A percentile compares a stretch with the other conserved stretches of the same genome.
Evolutionary conservation across 345 rosid species (phyloP).

Genomic region (Heritiera littoralis): DNA sequence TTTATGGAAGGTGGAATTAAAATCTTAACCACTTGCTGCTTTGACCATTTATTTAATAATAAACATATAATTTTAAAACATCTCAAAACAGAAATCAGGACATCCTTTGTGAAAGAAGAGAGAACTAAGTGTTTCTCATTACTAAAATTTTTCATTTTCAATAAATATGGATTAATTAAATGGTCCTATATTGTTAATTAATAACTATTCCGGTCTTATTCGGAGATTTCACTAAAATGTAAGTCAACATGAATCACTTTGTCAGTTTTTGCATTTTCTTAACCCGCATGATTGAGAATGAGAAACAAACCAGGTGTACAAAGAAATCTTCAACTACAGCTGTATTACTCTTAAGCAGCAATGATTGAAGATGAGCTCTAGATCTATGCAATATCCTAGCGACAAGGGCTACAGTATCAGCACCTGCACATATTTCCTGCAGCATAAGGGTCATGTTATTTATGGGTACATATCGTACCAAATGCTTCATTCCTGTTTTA

Average conservation of each 20-base stretch:
- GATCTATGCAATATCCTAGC: slow-evolving; percentile 84
- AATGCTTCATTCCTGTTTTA: slow-evolving; percentile 18
- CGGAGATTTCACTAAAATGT: background rate
- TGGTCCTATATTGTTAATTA: background rate
- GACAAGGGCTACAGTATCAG: slow-evolving; percentile 74
- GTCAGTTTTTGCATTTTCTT: background rate
- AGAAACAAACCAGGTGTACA: slow-evolving; percentile 64
- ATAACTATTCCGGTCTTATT: slow-evolving; percentile 6
- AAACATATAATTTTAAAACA: background rate
- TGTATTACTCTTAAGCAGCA: slow-evolving; percentile 82
- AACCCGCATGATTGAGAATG: background rate
- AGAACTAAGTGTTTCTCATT: background rate
- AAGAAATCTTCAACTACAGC: slow-evolving; percentile 86
- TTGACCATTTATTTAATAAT: background rate
- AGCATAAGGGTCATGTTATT: slow-evolving; percentile 34
- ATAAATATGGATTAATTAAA: background rate
- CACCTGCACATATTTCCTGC: slow-evolving; percentile 97
- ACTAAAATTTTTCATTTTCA: background rate
- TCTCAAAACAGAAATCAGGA: background rate
- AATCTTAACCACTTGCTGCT: background rate
- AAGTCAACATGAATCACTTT: background rate
- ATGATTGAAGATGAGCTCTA: slow-evolving; percentile 85
- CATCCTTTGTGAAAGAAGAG: slow-evolving; percentile 7
- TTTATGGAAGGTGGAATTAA: background rate
- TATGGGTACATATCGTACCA: background rate